Conservation (phyloP, 768 basidiomycete genomes). For the Boletus subparvulus region DNA sequence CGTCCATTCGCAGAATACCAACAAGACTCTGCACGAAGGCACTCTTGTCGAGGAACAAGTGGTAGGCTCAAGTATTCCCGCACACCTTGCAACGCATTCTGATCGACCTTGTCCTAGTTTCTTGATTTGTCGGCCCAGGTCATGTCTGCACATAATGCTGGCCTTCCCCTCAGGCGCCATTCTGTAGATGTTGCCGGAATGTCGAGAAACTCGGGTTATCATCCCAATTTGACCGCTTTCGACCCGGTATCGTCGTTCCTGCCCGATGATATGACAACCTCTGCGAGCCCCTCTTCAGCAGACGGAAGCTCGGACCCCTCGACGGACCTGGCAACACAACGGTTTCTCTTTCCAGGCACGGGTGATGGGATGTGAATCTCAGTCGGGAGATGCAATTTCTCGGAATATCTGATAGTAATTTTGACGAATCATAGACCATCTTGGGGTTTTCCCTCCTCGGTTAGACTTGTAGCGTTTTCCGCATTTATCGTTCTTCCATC, state of each 20-base stretch:
- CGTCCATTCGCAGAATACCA: conserved; percentile 65
- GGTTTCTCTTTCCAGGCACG: conserved; percentile 17
- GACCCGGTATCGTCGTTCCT: conserved; percentile 15
- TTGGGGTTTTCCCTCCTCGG: background rate
- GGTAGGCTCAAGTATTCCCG: conserved; percentile 33
- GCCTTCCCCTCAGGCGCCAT: conserved; percentile 32
- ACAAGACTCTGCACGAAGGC: conserved; percentile 48
- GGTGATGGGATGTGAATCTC: conserved; percentile 16
- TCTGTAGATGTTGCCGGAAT: conserved; percentile 26
- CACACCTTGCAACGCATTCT: background rate
- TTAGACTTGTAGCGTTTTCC: background rate
- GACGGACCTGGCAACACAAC: conserved; percentile 14
- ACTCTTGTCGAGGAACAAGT: conserved; percentile 55
- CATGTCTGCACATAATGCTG: conserved; percentile 23
- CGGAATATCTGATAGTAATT: background rate
- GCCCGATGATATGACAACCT: conserved; percentile 18
- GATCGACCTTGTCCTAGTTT: conserved; percentile 18
- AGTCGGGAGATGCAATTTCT: background rate
- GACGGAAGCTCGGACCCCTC: conserved; percentile 22
- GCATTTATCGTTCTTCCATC: background rate
- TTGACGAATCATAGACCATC: conserved; percentile 1
- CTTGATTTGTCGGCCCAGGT: conserved; percentile 31
- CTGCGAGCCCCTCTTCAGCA: conserved; percentile 24
- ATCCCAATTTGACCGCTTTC: conserved; percentile 13
- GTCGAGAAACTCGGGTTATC: conserved; percentile 11